phyloP scores from a whole-genome alignment of 495 filamentous ascomycete species.

The Tetracladium marchalianum region DNA sequence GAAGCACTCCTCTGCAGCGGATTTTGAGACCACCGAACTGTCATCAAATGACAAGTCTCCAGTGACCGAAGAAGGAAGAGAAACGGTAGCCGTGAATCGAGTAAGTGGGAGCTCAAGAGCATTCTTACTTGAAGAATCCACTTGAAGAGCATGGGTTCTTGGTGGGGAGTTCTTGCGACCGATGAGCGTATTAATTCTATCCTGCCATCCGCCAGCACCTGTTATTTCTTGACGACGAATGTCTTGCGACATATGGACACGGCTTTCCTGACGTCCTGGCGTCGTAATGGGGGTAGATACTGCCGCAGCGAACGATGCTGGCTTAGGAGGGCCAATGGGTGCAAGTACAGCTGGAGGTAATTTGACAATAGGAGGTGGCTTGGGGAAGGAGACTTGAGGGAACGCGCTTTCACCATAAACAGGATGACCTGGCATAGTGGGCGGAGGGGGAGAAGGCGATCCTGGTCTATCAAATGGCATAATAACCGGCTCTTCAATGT shows the following conservation, averaged over 20 bases:
- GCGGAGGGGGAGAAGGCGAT: constrained; percentile 61
- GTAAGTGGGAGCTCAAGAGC: constrained; percentile 42
- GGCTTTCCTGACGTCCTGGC: constrained; percentile 9
- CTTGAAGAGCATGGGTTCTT: constrained; percentile 42
- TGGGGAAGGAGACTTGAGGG: constrained; percentile 61
- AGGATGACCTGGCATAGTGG: constrained; percentile 60
- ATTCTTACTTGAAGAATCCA: constrained; percentile 49
- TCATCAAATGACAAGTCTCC: constrained; percentile 11
- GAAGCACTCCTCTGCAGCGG: constrained; percentile 70
- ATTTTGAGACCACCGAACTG: constrained; percentile 37
- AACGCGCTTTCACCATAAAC: constrained; percentile 55
- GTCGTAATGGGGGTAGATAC: constrained; percentile 32
- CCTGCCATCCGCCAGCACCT: constrained; percentile 49
- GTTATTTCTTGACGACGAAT: constrained; percentile 6
- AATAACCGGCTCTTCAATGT: neutral
- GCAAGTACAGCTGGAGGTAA: constrained; percentile 41
- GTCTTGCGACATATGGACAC: constrained; percentile 9
- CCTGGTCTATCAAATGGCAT: constrained; percentile 13
- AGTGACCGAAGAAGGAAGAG: constrained; percentile 35
- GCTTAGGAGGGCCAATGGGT: constrained; percentile 27
- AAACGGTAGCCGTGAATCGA: constrained; percentile 44
- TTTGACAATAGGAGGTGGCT: constrained; percentile 57
- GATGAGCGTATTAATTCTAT: constrained; percentile 62
- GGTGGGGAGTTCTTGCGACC: constrained; percentile 47
- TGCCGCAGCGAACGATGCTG: constrained; percentile 46